A percentile compares a stretch with the other conserved stretches of the same genome.
These are phyloP conservation scores for Candida coleopterorum DNA, from an alignment of 805 yeast genomes.

Conservation along the genomic window DNA sequence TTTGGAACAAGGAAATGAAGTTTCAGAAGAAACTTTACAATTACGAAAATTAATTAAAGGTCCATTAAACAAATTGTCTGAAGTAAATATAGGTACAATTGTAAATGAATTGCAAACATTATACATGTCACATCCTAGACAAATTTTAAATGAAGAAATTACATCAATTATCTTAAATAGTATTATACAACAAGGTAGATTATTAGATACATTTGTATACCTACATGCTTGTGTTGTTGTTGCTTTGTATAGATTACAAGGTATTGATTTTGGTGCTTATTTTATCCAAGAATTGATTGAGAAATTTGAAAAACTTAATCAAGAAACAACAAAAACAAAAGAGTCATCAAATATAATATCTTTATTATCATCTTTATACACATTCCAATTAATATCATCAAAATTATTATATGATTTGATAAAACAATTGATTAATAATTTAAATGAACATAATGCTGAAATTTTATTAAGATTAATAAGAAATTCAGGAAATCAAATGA, in stretches of 20 bases:
- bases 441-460: constrained; percentile 74
- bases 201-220: constrained; percentile 74
- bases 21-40: constrained; percentile 36
- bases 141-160: constrained; percentile 68
- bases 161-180: constrained; percentile 62
- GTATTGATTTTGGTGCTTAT: constrained; percentile 85
- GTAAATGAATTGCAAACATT: constrained; percentile 62
- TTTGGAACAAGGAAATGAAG: constrained; percentile 29
- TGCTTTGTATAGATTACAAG: constrained; percentile 72
- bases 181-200: constrained; percentile 54
- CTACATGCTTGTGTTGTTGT: constrained; percentile 74
- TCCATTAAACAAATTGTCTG: constrained; percentile 82
- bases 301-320: constrained; percentile 45
- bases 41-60: constrained; percentile 71
- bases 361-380: constrained; percentile 69
- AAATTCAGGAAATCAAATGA: constrained; percentile 75
- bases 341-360: constrained; percentile 67
- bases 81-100: constrained; percentile 70
- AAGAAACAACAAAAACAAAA: constrained; percentile 27
- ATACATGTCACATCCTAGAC: constrained; percentile 67
- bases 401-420: constrained; percentile 75
- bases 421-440: constrained; percentile 44
- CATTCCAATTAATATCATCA: constrained; percentile 72
- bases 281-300: constrained; percentile 80
- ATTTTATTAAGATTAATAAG: constrained; percentile 66